Evolutionary conservation across 805 yeast genomes (phyloP), one percentile per base, ranked within the genome.

Genomic region (Teunomyces tritomae): DNA sequence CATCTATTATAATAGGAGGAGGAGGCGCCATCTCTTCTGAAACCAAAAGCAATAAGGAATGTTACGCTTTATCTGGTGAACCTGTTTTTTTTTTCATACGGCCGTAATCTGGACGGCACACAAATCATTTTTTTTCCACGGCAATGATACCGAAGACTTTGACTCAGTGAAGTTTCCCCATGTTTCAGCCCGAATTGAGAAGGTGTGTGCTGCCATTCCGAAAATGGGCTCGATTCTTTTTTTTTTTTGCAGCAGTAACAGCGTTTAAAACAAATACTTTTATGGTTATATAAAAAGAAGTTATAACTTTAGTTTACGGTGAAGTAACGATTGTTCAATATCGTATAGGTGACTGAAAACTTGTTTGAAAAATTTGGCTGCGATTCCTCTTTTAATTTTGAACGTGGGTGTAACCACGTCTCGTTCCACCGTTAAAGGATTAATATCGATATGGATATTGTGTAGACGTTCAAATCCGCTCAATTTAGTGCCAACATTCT

Each of bases 1-100:
- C 83, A 54, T 82, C 85, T 46, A 84, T 71, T 27, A 78, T 76
- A 20, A 84, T 76, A 2, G 90, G 87, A 24, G 83, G 83, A 30
- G 85, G 85, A 20, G 85, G 85, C 3, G 83, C 80, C 81, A 68
- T 20, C 24, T 20, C 6, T 20, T 20, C 24, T 20, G 24, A 20
- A 20, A 20, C 24, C 5, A 20, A 20, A 5, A 20, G 24, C 24
- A 67, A 14, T 8, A 10, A 6, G 9, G 7, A 11, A 10, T n/a
- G 24, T n/a, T 10, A 8, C 10, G 11, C 6, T 33, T 6, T n/a
- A 13, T n/a, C 36, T n/a, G 8, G 13, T 16, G 11, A 11, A 32
- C 5, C 16, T 13, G 7, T 10, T 36, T 37, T 26, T 36, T 37
- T 26, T 37, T 37, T n/a, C 40, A 37, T 37, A 6, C 28, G 29